Evolutionary conservation across 2,329 filamentous ascomycete species (phyloP), one percentile per base, ranked within the genome.

Genomic region (Sclerotinia spermophila): DNA sequence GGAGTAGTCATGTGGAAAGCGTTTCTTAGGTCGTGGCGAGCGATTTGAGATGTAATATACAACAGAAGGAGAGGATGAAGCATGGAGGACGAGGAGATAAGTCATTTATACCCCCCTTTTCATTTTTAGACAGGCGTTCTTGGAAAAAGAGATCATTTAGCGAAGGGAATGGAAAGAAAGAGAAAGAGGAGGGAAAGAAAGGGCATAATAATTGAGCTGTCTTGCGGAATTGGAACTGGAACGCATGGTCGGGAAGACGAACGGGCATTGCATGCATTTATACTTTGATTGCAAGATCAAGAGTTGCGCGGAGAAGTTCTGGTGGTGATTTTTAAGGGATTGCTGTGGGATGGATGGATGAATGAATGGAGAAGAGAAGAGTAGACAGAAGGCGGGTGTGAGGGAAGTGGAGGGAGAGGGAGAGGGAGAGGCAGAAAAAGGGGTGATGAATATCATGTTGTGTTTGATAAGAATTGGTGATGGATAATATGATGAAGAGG

Each of bases 61-160:
- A 45, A 45, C 21, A 6, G 2, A 21, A n/a, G 33, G 24, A 19
- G 27, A 67, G 27, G 7, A 24, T 19, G 48, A 38, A 35, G 15
- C 19, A 27, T 13, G n/a, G 27, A 45, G 21, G 55, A 61, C 21
- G 40, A 59, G 38, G 55, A 60, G 56, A 27, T 40, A 48, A 27
- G 40, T 24, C 38, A 21, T 65, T 65, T 65, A 65, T 65, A 65
- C 61, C 61, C 61, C 30, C 24, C 21, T 65, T 65, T 38, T 27
- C 33, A 53, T 51, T 65, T 53, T 51, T 38, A 40, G 44, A 33
- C 21, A 38, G 53, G 56, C 53, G 53, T 44, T 58, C 44, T 53
- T 44, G n/a, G 42, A 55, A 24, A 24, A 19, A 33, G 51, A 19
- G 40, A 44, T 24, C 21, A 19, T 27, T 53, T 53, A 27, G 48